Conservation (phyloP, 2,329 filamentous ascomycete species). For the Fusarium circinatum region DNA sequence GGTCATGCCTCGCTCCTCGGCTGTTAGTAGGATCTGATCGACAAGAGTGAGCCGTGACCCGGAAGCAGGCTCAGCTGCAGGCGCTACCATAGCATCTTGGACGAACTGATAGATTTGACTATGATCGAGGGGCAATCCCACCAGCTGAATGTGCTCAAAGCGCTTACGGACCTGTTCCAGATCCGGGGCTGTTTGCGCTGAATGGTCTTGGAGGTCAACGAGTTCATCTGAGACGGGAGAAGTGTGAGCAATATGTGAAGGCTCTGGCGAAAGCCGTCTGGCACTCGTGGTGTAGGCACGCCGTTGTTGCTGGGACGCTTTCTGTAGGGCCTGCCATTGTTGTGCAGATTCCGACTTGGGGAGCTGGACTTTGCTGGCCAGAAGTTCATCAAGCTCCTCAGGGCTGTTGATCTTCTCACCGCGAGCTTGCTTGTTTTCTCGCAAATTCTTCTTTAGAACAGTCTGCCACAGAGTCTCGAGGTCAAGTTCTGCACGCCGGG, state of each 20-base stretch:
- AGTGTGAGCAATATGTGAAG: no score
- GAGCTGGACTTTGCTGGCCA: slow-evolving; percentile 49
- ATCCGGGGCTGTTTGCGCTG: not conserved
- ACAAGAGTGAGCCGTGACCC: slow-evolving; percentile 51
- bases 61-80: slow-evolving; percentile 35
- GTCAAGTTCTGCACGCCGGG: slow-evolving; percentile 61
- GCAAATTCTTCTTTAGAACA: slow-evolving; percentile 51
- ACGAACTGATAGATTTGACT: slow-evolving; percentile 53
- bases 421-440: slow-evolving; percentile 45
- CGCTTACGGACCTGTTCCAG: slow-evolving; percentile 42
- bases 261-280: slow-evolving; percentile 33
- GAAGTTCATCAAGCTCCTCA: slow-evolving; percentile 44
- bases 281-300: slow-evolving; percentile 50
- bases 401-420: slow-evolving; percentile 39
- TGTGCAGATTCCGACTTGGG: slow-evolving; percentile 44
- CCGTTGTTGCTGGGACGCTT: slow-evolving; percentile 49
- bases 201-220: not conserved
- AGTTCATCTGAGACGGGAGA: not conserved
- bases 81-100: slow-evolving; percentile 49
- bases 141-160: slow-evolving; percentile 53
- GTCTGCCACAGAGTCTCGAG: slow-evolving; percentile 64
- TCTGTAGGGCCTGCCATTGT: slow-evolving; percentile 51
- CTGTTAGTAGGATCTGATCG: slow-evolving; percentile 56
- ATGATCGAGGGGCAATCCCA: slow-evolving; percentile 50
- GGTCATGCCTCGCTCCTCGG: slow-evolving; percentile 57